phyloP scores from a whole-genome alignment of 2,329 filamentous ascomycete species.

The Fusarium anguioides region DNA sequence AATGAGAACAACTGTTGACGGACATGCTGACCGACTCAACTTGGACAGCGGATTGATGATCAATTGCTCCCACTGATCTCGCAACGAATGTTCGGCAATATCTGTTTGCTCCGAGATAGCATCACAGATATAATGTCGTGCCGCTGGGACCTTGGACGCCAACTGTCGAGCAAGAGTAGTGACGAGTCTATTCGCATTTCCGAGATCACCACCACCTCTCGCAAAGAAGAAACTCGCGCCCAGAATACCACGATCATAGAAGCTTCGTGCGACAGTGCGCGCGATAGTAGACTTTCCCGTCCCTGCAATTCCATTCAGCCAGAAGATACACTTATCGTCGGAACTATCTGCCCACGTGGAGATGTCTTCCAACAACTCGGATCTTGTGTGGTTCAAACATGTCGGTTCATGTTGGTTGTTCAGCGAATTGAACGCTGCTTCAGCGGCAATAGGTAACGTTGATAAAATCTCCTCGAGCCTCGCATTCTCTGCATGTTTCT shows the following conservation, averaged over 20 bases:
- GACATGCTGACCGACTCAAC: neutral
- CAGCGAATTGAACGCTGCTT: neutral
- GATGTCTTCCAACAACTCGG: neutral
- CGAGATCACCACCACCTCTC: neutral
- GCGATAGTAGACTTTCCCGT: neutral
- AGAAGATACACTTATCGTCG: neutral
- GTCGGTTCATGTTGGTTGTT: neutral
- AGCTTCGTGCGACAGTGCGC: neutral
- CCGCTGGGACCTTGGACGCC: neutral
- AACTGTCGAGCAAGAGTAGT: neutral
- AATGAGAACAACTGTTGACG: neutral
- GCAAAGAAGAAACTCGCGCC: neutral
- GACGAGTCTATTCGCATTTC: neutral
- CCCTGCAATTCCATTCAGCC: neutral
- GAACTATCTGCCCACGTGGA: neutral
- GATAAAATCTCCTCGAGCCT: neutral
- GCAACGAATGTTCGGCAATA: neutral
- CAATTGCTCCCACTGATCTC: constrained; percentile 3
- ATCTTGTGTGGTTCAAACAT: neutral
- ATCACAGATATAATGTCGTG: neutral
- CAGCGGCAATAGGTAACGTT: neutral
- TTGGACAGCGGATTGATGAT: neutral
- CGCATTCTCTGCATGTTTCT: neutral
- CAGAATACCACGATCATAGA: neutral
- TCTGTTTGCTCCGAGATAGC: neutral